Percentiles rank a stretch among this genome's conserved stretches.
Evolutionary conservation across 73 alveolate genomes (phyloP).

Genomic region (Uronychia setigera): DNA sequence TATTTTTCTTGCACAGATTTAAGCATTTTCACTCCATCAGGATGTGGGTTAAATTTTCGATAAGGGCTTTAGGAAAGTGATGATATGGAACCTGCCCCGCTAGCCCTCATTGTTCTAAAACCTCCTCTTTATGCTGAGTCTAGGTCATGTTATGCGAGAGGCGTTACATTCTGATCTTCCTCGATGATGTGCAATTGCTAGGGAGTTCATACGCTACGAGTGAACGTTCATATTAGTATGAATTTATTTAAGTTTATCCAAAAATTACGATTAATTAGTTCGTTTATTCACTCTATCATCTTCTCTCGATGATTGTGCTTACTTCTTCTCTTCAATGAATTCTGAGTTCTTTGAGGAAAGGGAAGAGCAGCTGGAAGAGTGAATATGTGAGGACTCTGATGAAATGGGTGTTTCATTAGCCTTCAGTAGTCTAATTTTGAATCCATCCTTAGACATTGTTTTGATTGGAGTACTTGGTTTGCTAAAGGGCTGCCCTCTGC

Average conservation of each 20-base stretch:
- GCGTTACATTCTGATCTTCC: background rate
- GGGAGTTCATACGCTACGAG: background rate
- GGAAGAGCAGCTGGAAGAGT: too few relatives aligned
- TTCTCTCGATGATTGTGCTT: too few relatives aligned
- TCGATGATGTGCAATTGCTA: background rate
- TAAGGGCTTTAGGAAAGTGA: background rate
- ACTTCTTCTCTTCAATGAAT: too few relatives aligned
- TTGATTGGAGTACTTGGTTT: background rate
- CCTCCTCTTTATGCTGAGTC: slow-evolving; percentile 4
- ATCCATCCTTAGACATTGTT: background rate
- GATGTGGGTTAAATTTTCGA: background rate
- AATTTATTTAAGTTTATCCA: too few relatives aligned
- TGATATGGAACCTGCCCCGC: background rate
- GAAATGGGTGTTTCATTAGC: background rate
- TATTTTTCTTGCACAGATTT: background rate
- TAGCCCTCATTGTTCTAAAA: background rate
- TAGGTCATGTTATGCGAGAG: background rate
- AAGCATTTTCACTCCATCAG: background rate
- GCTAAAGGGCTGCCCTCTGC: too few relatives aligned
- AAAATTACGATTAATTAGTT: too few relatives aligned
- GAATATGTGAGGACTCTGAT: too few relatives aligned
- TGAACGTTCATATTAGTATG: background rate
- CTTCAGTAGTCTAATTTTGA: background rate
- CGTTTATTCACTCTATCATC: too few relatives aligned
- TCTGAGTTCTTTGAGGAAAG: too few relatives aligned